Evolutionary conservation across 306 rosid species (phyloP).

Genomic region (Fagus sylvatica): DNA sequence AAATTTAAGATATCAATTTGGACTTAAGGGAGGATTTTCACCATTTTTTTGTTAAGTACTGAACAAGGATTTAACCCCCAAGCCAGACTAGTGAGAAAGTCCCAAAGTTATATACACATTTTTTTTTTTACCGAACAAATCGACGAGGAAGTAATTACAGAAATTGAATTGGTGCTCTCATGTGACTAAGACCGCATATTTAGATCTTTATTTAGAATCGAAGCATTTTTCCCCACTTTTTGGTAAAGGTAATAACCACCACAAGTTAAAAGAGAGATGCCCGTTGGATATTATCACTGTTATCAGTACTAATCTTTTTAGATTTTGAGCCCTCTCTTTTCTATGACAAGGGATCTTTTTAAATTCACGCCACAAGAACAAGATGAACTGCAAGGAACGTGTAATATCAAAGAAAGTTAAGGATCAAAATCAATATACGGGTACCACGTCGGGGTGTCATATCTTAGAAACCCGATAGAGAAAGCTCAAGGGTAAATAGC

Average conservation of each 20-base stretch:
- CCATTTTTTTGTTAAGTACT: background rate
- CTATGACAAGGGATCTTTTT: too few relatives aligned
- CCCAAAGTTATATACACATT: background rate
- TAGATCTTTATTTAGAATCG: background rate
- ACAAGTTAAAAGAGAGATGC: conserved; percentile 1
- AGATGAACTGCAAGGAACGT: too few relatives aligned
- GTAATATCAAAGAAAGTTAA: too few relatives aligned
- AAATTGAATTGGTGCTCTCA: background rate
- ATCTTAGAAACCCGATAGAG: too few relatives aligned
- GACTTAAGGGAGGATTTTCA: background rate
- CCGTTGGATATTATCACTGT: background rate
- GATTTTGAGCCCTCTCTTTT: too few relatives aligned
- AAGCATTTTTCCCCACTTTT: background rate
- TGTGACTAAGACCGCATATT: background rate
- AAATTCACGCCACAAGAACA: too few relatives aligned
- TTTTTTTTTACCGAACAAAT: background rate
- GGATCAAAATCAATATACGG: too few relatives aligned
- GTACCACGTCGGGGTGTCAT: too few relatives aligned
- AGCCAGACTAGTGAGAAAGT: background rate
- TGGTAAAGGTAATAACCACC: conserved; percentile 2
- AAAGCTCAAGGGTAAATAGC: too few relatives aligned
- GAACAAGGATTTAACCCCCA: background rate
- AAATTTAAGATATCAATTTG: too few relatives aligned
- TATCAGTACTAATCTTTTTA: too few relatives aligned
- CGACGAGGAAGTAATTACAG: background rate